Conservation (phyloP, 2,329 filamentous ascomycete genomes). For the Purpureocillium takamizusanense region DNA sequence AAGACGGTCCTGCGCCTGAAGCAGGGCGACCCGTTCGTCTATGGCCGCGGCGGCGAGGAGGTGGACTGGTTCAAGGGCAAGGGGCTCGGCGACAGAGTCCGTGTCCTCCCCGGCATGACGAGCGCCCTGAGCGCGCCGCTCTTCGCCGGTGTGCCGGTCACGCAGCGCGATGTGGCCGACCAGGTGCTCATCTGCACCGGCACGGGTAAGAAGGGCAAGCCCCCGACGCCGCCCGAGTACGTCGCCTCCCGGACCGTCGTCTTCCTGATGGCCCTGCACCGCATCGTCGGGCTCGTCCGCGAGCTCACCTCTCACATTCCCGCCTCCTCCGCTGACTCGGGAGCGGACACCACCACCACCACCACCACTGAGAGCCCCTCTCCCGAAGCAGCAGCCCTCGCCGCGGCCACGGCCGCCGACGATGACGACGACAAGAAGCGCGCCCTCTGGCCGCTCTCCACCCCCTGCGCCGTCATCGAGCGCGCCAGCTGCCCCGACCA, state of each 20-base stretch:
- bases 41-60: conserved; percentile 91
- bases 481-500: conserved; percentile 91
- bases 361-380: too few species aligned
- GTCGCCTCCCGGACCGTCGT: conserved; percentile 73
- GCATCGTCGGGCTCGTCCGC: conserved; percentile 63
- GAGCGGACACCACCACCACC: too few species aligned
- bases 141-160: conserved; percentile 80
- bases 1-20: conserved; percentile 83
- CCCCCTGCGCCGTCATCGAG: conserved; percentile 88
- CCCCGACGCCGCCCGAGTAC: conserved; percentile 74
- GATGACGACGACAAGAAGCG: conserved; percentile 13
- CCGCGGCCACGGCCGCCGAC: conserved; percentile 11
- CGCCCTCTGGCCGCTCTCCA: conserved; percentile 60
- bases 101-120: conserved; percentile 84
- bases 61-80: conserved; percentile 70
- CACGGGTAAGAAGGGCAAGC: conserved; percentile 80
- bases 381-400: too few species aligned
- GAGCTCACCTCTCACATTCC: conserved; percentile 55
- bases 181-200: conserved; percentile 95
- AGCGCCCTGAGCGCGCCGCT: conserved; percentile 79
- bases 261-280: conserved; percentile 90
- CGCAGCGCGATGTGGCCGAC: conserved; percentile 82
- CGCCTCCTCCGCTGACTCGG: too few species aligned
- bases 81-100: conserved; percentile 53
- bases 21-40: conserved; percentile 94